These are phyloP conservation scores for Pichia sp. DNA, from an alignment of 1,139 yeast genomes.

Conservation along the genomic window DNA sequence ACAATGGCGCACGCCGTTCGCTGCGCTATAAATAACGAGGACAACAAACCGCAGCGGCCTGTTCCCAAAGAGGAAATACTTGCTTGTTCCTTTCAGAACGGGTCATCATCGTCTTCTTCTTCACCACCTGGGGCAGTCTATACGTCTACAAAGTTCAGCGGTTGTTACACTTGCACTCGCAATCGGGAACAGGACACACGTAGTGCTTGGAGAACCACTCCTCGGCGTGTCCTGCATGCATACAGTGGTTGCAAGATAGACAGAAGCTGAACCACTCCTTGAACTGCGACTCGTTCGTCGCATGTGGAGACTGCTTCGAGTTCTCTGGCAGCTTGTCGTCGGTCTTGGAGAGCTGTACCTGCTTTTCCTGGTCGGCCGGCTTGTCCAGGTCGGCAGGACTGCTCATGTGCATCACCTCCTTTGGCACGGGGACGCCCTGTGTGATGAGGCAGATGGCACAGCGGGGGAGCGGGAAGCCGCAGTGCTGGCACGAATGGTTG, in stretches of 20 bases:
- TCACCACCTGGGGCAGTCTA: too few relatives aligned
- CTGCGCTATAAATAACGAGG: background rate
- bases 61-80: background rate
- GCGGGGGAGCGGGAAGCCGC: slow-evolving; percentile 85
- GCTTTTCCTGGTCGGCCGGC: background rate
- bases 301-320: background rate
- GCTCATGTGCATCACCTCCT: slow-evolving; percentile 26
- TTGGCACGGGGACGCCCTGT: slow-evolving; percentile 68
- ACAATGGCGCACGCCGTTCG: background rate
- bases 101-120: background rate
- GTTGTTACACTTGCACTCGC: slow-evolving; percentile 74
- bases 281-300: slow-evolving; percentile 34
- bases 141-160: slow-evolving; percentile 24
- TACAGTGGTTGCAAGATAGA: slow-evolving; percentile 84
- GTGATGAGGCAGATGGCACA: slow-evolving; percentile 86
- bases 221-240: slow-evolving; percentile 92
- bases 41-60: background rate
- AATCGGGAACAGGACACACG: slow-evolving; percentile 92
- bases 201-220: slow-evolving; percentile 90
- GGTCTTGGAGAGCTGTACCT: slow-evolving; percentile 1
- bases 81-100: background rate
- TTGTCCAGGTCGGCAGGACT: background rate
- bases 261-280: slow-evolving; percentile 87
- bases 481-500: slow-evolving; percentile 61
- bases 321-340: slow-evolving; percentile 8